Evolutionary conservation across 2,329 filamentous ascomycete genomes (phyloP), one percentile per base, ranked within the genome.

Genomic region (Microdochium nivale): DNA sequence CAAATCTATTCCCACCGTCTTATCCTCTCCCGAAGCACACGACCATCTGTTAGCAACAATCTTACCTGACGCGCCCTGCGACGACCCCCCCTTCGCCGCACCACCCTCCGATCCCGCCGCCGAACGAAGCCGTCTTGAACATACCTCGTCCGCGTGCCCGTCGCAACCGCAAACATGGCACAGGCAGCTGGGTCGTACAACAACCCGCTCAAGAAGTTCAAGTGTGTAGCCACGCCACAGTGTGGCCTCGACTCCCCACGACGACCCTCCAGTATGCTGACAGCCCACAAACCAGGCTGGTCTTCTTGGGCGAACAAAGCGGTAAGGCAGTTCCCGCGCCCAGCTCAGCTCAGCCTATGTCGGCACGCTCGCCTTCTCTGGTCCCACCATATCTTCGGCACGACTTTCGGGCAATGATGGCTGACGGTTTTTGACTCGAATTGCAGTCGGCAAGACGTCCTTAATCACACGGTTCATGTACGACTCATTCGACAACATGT

Each of bases 191-290:
- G 87, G 71, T 89, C 88, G 59, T 99, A 97, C 80, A 96, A 95
- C 71, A 97, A 97, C 79, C 94, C 94, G 65, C 79, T 99, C 75
- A 99, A 99, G 88, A 99, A 99, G 75, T 99, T 97, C 87, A 99
- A 99, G 91, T 96, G 78, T 54, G 73, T 52, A 14, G 49, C 5
- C 21, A 19, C 40, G 19, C 23, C 21, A 37, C 13, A 46, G 49
- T 55, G 65, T 62, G 25, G 51, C 33, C 43, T 30, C 35, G 7
- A 47, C 25, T 27, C 16, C 51, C 54, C 16, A 14, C n/a, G 14
- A 19, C 14, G n/a, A 14, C 53, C 21, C 33, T 43, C 35, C 23
- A 48, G 40, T 44, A 44, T 43, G 21, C 30, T 23, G 32, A 25
- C 46, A 10, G n/a, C 25, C 46, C 44, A 11, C 48, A 50, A 56